Percentiles rank a stretch among this genome's conserved stretches.
These are phyloP conservation scores for Podaxis pistillaris DNA, from an alignment of 768 basidiomycete species.

Conservation along the genomic window DNA sequence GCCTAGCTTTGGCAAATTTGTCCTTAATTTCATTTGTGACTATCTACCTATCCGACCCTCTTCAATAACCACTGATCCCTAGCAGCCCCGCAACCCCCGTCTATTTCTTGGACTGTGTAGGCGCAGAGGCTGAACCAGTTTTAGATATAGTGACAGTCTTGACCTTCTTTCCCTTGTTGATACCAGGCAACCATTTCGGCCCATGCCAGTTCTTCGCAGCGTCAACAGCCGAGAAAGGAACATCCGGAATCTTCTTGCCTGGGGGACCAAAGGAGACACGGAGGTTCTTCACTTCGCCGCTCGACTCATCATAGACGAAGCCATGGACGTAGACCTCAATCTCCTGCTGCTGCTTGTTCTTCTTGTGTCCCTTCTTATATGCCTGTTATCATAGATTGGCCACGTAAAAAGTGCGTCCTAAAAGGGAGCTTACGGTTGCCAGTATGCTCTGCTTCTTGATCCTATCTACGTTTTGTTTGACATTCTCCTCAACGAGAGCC, in stretches of 20 bases:
- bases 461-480: slow-evolving; percentile 38
- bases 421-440: slow-evolving; percentile 23
- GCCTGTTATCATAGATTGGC: slow-evolving; percentile 18
- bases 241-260: slow-evolving; percentile 30
- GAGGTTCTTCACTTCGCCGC: slow-evolving; percentile 48
- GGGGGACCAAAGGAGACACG: slow-evolving; percentile 40
- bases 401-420: not conserved
- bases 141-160: not conserved
- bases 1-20: no score
- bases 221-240: slow-evolving; percentile 31
- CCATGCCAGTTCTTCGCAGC: slow-evolving; percentile 28
- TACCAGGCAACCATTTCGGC: slow-evolving; percentile 19
- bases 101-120: not conserved
- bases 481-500: slow-evolving; percentile 50
- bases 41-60: no score
- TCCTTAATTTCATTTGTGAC: no score
- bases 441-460: slow-evolving; percentile 38
- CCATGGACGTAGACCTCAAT: slow-evolving; percentile 50
- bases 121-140: not conserved
- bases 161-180: slow-evolving; percentile 24
- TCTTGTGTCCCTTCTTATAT: slow-evolving; percentile 19
- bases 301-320: slow-evolving; percentile 53
- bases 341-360: slow-evolving; percentile 22
- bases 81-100: not conserved
- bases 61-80: no score